Base-by-base conservation (phyloP, 2,329 filamentous ascomycete genomes). In the Alternaria infectoria region DNA sequence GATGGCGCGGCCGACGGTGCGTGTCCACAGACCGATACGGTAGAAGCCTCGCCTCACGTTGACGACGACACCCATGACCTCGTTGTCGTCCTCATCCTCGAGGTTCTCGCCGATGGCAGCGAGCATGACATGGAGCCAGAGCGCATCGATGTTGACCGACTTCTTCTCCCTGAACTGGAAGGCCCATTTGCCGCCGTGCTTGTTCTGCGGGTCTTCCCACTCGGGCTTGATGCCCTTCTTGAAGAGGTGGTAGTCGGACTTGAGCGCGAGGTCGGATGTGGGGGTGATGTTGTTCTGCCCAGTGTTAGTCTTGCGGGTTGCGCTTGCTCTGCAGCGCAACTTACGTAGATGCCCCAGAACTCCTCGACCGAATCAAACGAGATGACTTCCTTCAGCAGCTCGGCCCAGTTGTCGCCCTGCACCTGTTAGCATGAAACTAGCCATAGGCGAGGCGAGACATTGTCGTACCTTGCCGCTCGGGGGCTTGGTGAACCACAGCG, bases 231-330 rank as follows among this genome's bases (percentile, higher is more conserved):
- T 93, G 70, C 94, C 94, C 75, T 91, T 91, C 87, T 99, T 99
- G 91, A 99, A 99, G 47, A 99, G 91, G 80, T 99, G 96, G 85
- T 99, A 99, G 82, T 99, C 96, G 78, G 96, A 97, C 86, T 99
- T 99, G 79, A 97, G 90, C 47, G 94, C 93, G 46, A 99, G 90
- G 76, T 98, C 93, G 73, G 95, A 97, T 74, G 96, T 95, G 46
- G 94, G 91, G 54, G 95, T 93, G 81, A 99, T 97, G 83, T 99
- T 99, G 88, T 99, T 99, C 96, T 99, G 40, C 52, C 9, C 7
- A n/a, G 32, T 57, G 50, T 75, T 68, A 73, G 70, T 55, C 15
- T 50, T 36, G 25, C 19, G 13, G 17, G 45, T 40, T 46, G 57
- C 36, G 30, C 25, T 30, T 17, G 43, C 17, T 11, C n/a, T 17